phyloP scores from a whole-genome alignment of 140 eudicot genomes.

The Cichorium intybus region DNA sequence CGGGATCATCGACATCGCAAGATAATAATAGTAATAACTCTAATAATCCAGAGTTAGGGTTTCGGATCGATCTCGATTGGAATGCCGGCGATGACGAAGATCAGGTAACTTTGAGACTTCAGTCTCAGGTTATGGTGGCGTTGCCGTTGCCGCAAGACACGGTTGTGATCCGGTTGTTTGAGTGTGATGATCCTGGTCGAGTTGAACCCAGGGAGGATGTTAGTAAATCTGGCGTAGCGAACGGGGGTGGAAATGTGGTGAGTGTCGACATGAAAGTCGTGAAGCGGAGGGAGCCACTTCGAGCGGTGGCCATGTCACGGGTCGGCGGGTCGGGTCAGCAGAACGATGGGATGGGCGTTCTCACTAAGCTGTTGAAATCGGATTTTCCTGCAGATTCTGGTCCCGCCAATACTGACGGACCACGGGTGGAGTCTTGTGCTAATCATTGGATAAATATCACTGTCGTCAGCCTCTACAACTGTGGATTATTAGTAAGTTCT shows the following conservation, averaged over 20 bases:
- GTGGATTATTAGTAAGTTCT: constrained; percentile 73
- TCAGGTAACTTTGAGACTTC: constrained; percentile 80
- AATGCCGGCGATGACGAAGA: constrained; percentile 97
- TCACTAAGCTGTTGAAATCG: constrained; percentile 68
- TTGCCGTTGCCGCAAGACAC: constrained; percentile 84
- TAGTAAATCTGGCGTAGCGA: constrained; percentile 3
- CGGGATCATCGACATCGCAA: constrained; percentile 32
- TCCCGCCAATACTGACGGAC: constrained; percentile 27
- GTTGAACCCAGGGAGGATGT: constrained; percentile 19
- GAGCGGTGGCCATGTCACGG: constrained; percentile 61
- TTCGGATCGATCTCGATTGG: constrained; percentile 86
- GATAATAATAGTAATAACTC: not conserved
- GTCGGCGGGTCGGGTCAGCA: constrained; percentile 77
- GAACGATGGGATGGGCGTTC: constrained; percentile 90
- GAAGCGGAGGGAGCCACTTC: constrained; percentile 85
- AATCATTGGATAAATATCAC: constrained; percentile 84
- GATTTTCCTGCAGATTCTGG: constrained; percentile 41
- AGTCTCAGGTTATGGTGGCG: constrained; percentile 95
- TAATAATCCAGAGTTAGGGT: constrained; percentile 41
- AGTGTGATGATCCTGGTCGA: constrained; percentile 10
- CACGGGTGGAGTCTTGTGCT: constrained; percentile 35
- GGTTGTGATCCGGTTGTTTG: constrained; percentile 53
- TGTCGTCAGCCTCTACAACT: constrained; percentile 69
- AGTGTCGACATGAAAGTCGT: constrained; percentile 80
- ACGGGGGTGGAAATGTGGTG: constrained; percentile 34